Evolutionary conservation across 192 early-diverging fungal genomes (phyloP), one percentile per base, ranked within the genome.

Genomic region (Gaertneriomyces semiglobifer): DNA sequence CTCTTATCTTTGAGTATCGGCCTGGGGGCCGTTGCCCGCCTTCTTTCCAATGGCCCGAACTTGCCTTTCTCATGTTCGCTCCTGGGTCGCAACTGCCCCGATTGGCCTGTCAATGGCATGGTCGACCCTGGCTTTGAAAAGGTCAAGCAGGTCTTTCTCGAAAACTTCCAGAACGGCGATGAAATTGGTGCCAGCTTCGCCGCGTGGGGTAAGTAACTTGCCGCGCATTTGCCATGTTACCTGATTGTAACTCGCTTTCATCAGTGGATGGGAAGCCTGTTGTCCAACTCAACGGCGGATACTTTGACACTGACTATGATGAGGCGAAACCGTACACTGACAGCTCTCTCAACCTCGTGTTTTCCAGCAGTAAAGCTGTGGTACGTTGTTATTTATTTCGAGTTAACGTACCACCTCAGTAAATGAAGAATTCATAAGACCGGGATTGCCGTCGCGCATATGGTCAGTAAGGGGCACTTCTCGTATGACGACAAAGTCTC

Each of bases 261-360:
- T 55, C 62, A 69, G 84, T 83, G 18, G 80, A 81, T 41, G 83
- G 82, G 3, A 58, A 81, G 39, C 72, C 74, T 4, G 82, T 88
- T n/a, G 77, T 88, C 7, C 83, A 89, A 53, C 42, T 90, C 6
- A 74, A 68, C 57, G 85, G 85, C n/a, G 90, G 90, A 12, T 82
- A 67, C 72, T 67, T 74, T 63, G 72, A 88, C 71, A 53, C 73
- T 73, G 14, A 51, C 72, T 33, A 63, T 62, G 43, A 60, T 68
- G 14, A 61, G 62, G 12, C 38, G 59, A 60, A 57, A 1, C 73
- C 57, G 6, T 90, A 89, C 63, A 63, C 77, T 12, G 75, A 81
- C 42, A 69, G 79, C 47, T 84, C 83, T 3, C 67, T 90, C 19
- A 86, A 88, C 72, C 69, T 86, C 52, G 85, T 88, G 12, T 89